Percentiles rank a stretch among this genome's conserved stretches.
Conservation (phyloP, 2,329 filamentous ascomycete species). For the Penicillium sumatraense region DNA sequence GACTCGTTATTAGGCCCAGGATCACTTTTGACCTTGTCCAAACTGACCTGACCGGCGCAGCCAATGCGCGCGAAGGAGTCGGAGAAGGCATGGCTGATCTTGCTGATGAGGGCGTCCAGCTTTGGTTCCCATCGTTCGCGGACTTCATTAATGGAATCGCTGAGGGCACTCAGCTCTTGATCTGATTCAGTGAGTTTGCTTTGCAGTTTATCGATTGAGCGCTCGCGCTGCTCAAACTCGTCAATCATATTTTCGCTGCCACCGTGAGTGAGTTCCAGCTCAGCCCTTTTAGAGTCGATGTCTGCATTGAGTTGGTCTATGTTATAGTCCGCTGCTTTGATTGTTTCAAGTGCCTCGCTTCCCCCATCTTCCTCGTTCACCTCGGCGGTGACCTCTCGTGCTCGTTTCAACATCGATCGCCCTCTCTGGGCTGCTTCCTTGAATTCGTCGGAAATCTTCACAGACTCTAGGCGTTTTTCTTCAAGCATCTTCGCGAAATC, state of each 20-base stretch:
- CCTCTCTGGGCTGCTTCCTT: constrained; percentile 30
- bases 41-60: constrained; percentile 85
- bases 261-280: constrained; percentile 78
- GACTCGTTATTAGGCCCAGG: constrained; percentile 33
- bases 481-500: constrained; percentile 58
- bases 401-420: not conserved
- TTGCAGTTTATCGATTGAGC: constrained; percentile 70
- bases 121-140: constrained; percentile 79
- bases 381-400: constrained; percentile 22
- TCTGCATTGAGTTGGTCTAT: constrained; percentile 71
- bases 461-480: constrained; percentile 46
- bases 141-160: constrained; percentile 65
- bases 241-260: constrained; percentile 75
- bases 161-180: constrained; percentile 59
- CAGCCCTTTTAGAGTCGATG: constrained; percentile 73
- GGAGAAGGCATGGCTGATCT: constrained; percentile 88
- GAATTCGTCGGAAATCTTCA: constrained; percentile 40
- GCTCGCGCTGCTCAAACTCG: constrained; percentile 75
- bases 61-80: constrained; percentile 94
- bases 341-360: constrained; percentile 45
- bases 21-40: constrained; percentile 70
- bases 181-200: constrained; percentile 62
- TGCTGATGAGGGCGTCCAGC: constrained; percentile 74
- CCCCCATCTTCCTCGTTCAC: constrained; percentile 31
- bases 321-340: constrained; percentile 53